Conservation (phyloP, 1,284 basidiomycete genomes). For the Cerrena zonata region DNA sequence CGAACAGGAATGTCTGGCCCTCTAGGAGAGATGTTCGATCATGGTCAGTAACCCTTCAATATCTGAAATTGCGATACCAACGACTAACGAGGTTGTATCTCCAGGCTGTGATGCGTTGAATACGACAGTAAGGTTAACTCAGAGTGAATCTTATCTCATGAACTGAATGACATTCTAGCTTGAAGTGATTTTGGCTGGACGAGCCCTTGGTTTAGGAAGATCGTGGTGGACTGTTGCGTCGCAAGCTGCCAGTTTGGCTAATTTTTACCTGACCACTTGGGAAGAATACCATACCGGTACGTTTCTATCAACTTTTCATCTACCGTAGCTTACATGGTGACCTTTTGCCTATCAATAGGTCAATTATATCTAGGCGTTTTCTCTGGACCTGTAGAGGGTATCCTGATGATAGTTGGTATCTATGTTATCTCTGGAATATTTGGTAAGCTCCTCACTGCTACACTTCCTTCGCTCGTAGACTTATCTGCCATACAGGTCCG, state of each 20-base stretch:
- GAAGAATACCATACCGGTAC: constrained; percentile 92
- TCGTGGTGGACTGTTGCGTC: constrained; percentile 95
- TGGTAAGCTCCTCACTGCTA: constrained; percentile 40
- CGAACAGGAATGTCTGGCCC: constrained; percentile 94
- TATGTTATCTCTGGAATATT: constrained; percentile 75
- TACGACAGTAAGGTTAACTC: constrained; percentile 65
- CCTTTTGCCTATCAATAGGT: constrained; percentile 35
- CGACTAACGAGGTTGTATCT: not conserved
- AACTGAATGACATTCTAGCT: constrained; percentile 45
- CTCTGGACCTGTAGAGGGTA: constrained; percentile 95
- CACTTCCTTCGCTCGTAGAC: not conserved
- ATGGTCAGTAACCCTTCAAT: constrained; percentile 49
- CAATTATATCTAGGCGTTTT: constrained; percentile 88
- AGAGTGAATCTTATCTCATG: not conserved
- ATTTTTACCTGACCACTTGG: constrained; percentile 96
- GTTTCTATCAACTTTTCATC: too few species aligned
- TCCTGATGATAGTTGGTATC: constrained; percentile 78
- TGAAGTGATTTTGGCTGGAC: constrained; percentile 76
- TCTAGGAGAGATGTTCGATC: constrained; percentile 94
- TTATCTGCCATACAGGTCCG: constrained; percentile 44
- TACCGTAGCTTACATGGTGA: too few species aligned
- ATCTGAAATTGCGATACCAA: constrained; percentile 16
- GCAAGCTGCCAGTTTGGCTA: constrained; percentile 81
- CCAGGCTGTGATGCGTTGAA: constrained; percentile 86
- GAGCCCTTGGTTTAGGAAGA: constrained; percentile 84